These are phyloP conservation scores for Fusarium pilosicola DNA, from an alignment of 2,329 filamentous ascomycete genomes.

Conservation along the genomic window DNA sequence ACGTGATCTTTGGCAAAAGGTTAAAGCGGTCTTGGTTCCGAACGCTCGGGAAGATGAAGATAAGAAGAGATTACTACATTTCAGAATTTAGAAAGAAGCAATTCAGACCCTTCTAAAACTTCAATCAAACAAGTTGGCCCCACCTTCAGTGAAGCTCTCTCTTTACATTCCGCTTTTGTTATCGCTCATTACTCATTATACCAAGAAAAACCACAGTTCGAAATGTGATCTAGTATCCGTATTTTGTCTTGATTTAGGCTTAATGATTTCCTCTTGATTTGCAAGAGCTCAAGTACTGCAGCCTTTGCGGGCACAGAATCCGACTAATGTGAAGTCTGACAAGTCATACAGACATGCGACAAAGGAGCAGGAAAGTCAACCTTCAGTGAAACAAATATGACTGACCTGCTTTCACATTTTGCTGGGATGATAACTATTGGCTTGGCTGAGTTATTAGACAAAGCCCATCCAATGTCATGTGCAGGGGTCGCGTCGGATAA, in stretches of 20 bases:
- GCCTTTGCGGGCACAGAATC: background rate
- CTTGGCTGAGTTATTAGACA: background rate
- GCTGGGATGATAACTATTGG: background rate
- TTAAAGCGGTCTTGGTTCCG: conserved; percentile 18
- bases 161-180: background rate
- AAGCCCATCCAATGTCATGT: background rate
- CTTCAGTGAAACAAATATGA: background rate
- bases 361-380: background rate
- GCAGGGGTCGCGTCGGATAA: conserved; percentile 34
- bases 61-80: conserved; percentile 14
- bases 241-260: background rate
- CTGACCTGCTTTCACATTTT: background rate
- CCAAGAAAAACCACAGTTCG: background rate
- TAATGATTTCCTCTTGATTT: background rate
- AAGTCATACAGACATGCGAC: background rate
- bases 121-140: conserved; percentile 4
- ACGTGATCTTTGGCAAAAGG: conserved; percentile 4
- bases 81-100: conserved; percentile 10
- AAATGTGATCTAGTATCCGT: background rate
- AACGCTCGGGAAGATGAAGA: conserved; percentile 6
- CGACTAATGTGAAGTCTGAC: background rate
- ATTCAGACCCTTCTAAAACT: conserved; percentile 12
- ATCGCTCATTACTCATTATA: background rate
- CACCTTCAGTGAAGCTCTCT: background rate
- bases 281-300: background rate